A percentile compares a stretch with the other conserved stretches of the same genome.
Evolutionary conservation across 257 asterid genomes (phyloP).

Genomic region (Plantago major): DNA sequence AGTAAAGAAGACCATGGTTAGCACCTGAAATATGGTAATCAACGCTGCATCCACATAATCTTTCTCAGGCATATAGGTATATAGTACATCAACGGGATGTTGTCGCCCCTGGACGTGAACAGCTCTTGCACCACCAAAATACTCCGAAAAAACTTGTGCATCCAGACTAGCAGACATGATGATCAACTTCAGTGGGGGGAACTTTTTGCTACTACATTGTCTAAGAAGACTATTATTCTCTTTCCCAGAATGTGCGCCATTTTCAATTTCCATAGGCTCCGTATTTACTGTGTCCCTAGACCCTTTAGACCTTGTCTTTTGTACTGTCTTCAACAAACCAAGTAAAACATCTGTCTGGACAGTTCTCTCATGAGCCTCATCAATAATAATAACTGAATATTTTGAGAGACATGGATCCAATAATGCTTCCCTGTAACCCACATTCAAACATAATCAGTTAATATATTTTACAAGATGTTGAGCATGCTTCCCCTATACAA

Average conservation of each 20-base stretch:
- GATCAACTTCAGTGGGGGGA: conserved; percentile 68
- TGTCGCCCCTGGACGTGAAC: conserved; percentile 94
- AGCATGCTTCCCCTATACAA: too few species aligned
- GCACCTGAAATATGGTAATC: conserved; percentile 90
- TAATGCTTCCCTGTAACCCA: conserved; percentile 74
- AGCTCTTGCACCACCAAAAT: conserved; percentile 91
- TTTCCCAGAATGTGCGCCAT: conserved; percentile 27
- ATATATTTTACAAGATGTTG: not conserved
- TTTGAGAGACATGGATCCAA: conserved; percentile 80
- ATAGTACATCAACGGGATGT: conserved; percentile 69
- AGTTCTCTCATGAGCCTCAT: conserved; percentile 98
- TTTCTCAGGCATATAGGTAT: conserved; percentile 79
- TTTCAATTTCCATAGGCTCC: conserved; percentile 29
- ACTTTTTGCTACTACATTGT: conserved; percentile 39
- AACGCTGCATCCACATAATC: conserved; percentile 89
- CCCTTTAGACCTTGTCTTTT: conserved; percentile 57
- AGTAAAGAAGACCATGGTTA: not conserved
- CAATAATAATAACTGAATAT: conserved; percentile 90
- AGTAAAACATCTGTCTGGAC: conserved; percentile 96
- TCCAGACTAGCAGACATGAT: conserved; percentile 98
- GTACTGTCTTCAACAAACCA: conserved; percentile 83
- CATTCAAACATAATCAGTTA: conserved; percentile 19
- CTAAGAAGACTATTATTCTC: conserved; percentile 36
- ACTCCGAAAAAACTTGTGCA: conserved; percentile 74
- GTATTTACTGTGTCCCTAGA: conserved; percentile 23